Evolutionary conservation across 345 rosid species (phyloP), one percentile per base, ranked within the genome.

Genomic region (Chamaenerion angustifolium): DNA sequence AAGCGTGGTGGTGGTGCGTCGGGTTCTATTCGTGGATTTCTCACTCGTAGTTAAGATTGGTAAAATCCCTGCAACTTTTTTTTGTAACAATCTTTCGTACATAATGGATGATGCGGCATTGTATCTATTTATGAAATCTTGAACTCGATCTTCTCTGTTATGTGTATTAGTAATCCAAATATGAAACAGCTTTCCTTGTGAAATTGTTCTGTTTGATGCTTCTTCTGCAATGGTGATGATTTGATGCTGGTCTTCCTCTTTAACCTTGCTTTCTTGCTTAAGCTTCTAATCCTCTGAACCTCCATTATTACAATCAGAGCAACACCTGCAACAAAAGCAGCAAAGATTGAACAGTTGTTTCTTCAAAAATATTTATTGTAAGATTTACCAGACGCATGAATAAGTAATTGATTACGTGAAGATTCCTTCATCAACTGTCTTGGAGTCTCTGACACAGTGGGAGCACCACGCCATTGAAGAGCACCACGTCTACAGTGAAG

Each of bases 1-100:
- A 68, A 64, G 62, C 83, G 79, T 14, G 81, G 83, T 46, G 81
- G 83, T 46, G 55, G 47, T 2, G 66, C 88, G 12, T 84, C 88
- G 13, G 86, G 85, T 62, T 62, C 83, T 15, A 56, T 75, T 65
- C 73, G 41, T 31, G 73, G 80, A 54, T 68, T 71, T 61, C 76
- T 76, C 54, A 45, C 66, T 57, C 76, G 59, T 43, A 46, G 69
- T 48, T 78, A 65, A 69, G 46, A 16, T 48, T 58, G 75, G 68
- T 56, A 51, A 16, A 27, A 45, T 0, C 4, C 14, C 40, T 45
- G 3, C 25, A 21, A 21, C 25, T 21, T 2, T 21, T 21, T 21
- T 21, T 21, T 31, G 10, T 31, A 31, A 4, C 37, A 31, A 31
- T 31, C 37, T 31, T 4, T 31, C 5, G 37, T 31, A 31, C 37